Base-by-base conservation (phyloP, 1,284 basidiomycete genomes). In the Cutaneotrichosporon cutaneum region DNA sequence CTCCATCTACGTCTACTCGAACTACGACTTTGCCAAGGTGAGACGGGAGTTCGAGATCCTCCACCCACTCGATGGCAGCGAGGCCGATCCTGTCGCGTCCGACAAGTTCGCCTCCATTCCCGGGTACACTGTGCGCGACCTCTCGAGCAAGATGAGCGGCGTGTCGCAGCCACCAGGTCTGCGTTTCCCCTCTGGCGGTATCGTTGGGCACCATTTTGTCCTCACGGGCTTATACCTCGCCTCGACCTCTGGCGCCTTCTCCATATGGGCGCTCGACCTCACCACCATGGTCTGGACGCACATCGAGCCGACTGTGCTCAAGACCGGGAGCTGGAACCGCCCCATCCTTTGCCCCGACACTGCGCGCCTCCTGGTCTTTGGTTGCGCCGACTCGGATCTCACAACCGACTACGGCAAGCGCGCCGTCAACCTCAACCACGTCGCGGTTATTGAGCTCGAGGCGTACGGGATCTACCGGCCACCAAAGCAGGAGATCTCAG, bases 401-500 rank as follows among this genome's bases (percentile, higher is more conserved):
- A 90, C 94, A 0, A 88, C 90, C 59, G 94, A 97, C 72, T 97
- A 94, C 73, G 92, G 92, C 74, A 86, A 90, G 52, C 88, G 92
- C 24, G 83, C 94, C 5, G 86, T 94, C 68, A 92, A 90, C 71
- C 94, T 92, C 86, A 89, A 93, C 66, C 90, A 97, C 72, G 85
- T 95, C 59, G 91, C 91, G 3, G 87, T 92, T 61, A 86, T 96
- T 63, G 92, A 94, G 72, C 82, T 96, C 39, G 94, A 96, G 79
- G 89, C 93, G 0, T 94, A 92, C 72, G 94, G 93, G 2, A 91
- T 96, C 68, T 95, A 96, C 74, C 89, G 90, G 67, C 90, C 92
- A 0, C 93, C 93, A 0, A 77, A 82, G 14, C 67, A 92, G 50
- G 86, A 88, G 64, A 79, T 90, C 22, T 82, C 85, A 0, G 86